These are phyloP conservation scores for Glycine latifolia DNA, from an alignment of 306 rosid genomes.

Conservation along the genomic window DNA sequence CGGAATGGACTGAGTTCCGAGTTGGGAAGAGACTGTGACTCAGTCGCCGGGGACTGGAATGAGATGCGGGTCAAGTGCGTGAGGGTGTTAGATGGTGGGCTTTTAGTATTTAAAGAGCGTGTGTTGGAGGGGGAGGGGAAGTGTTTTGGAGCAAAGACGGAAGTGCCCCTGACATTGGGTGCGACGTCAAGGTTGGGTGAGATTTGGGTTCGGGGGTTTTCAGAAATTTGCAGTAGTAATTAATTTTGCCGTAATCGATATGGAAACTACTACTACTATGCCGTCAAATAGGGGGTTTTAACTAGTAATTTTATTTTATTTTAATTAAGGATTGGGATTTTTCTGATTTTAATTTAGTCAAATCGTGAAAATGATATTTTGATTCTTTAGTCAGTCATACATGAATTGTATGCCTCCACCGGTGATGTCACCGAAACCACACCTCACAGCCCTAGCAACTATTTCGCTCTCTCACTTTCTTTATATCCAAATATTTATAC, in stretches of 20 bases:
- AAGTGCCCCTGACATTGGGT: constrained; percentile 44
- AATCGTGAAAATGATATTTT: neutral
- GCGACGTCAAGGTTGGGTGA: neutral
- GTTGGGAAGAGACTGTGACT: constrained; percentile 49
- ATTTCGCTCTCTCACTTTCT: neutral
- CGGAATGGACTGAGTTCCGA: constrained; percentile 30
- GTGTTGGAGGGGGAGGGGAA: neutral
- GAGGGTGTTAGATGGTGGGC: neutral
- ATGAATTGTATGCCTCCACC: neutral
- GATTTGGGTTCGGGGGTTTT: neutral
- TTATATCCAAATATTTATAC: neutral
- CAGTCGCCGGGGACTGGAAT: constrained; percentile 38
- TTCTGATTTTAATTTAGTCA: neutral
- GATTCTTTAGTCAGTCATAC: neutral
- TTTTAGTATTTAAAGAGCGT: constrained; percentile 44
- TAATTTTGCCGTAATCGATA: neutral
- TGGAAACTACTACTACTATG: neutral
- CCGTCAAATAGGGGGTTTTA: neutral
- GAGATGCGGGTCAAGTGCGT: neutral
- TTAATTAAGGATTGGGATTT: neutral
- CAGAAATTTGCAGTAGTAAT: neutral
- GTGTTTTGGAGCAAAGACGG: constrained; percentile 38
- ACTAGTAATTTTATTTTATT: neutral
- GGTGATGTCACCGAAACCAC: neutral
- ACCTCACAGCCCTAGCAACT: neutral